phyloP scores from a whole-genome alignment of 1,139 yeast genomes.

The Yamadazyma taylorii region DNA sequence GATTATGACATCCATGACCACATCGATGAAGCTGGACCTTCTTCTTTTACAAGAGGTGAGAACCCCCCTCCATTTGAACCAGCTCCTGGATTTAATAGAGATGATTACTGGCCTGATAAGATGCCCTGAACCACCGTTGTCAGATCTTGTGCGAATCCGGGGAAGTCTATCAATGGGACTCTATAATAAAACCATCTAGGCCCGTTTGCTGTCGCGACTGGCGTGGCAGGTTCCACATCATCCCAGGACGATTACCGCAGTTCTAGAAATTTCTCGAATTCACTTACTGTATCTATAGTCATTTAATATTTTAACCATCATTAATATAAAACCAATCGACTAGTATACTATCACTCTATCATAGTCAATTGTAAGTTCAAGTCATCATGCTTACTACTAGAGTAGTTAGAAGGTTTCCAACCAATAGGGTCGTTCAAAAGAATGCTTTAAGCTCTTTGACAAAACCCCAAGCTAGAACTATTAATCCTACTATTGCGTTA shows the following conservation, averaged over 20 bases:
- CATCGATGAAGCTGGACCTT: neutral
- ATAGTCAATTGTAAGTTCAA: too few relatives aligned
- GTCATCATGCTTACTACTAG: constrained; percentile 1
- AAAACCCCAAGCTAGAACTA: neutral
- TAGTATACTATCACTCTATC: too few relatives aligned
- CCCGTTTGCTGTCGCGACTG: too few relatives aligned
- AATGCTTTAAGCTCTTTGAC: neutral
- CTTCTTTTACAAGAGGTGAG: neutral
- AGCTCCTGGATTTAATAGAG: constrained; percentile 32
- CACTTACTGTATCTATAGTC: constrained; percentile 2
- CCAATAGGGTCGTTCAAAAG: neutral
- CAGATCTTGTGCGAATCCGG: too few relatives aligned
- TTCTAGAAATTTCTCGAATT: constrained; percentile 19
- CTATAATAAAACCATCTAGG: too few relatives aligned
- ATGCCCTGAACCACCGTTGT: too few relatives aligned
- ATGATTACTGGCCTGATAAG: constrained; percentile 38
- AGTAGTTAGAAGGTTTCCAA: neutral
- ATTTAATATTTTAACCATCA: neutral
- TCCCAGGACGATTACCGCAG: too few relatives aligned
- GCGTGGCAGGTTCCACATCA: neutral
- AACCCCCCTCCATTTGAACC: constrained; percentile 35
- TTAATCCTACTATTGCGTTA: neutral
- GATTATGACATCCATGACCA: constrained; percentile 24
- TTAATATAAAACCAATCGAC: constrained; percentile 1
- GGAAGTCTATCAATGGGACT: too few relatives aligned